These are phyloP conservation scores for Myriosclerotinia scirpicola DNA, from an alignment of 2,329 filamentous ascomycete species.

Conservation along the genomic window DNA sequence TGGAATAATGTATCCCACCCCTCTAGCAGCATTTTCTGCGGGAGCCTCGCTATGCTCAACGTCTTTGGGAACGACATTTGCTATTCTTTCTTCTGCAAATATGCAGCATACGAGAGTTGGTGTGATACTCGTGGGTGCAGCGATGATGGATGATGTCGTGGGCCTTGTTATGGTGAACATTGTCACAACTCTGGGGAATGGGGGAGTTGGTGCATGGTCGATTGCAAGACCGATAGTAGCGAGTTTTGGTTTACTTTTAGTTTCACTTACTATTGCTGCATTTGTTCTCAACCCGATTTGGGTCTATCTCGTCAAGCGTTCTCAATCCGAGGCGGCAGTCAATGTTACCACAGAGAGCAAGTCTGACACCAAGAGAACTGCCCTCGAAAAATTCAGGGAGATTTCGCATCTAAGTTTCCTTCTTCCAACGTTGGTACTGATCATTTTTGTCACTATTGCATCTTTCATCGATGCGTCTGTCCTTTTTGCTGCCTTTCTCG, in stretches of 20 bases:
- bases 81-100: slow-evolving; percentile 60
- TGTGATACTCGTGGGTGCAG: slow-evolving; percentile 66
- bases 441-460: slow-evolving; percentile 33
- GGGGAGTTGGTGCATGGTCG: slow-evolving; percentile 26
- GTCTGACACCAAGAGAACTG: neutral
- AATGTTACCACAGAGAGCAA: neutral
- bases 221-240: slow-evolving; percentile 30
- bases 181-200: slow-evolving; percentile 60
- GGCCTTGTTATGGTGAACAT: slow-evolving; percentile 76
- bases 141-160: slow-evolving; percentile 80
- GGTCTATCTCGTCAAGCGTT: slow-evolving; percentile 2
- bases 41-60: slow-evolving; percentile 74
- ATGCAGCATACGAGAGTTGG: slow-evolving; percentile 56
- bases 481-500: slow-evolving; percentile 52
- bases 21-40: slow-evolving; percentile 59
- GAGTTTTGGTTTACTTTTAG: slow-evolving; percentile 33
- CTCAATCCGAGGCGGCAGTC: neutral
- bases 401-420: slow-evolving; percentile 31
- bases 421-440: slow-evolving; percentile 27
- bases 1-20: slow-evolving; percentile 28
- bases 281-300: slow-evolving; percentile 30
- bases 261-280: slow-evolving; percentile 25
- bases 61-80: slow-evolving; percentile 70
- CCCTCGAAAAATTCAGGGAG: neutral
- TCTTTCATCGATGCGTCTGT: slow-evolving; percentile 51